phyloP scores from a whole-genome alignment of 768 basidiomycete species.

The Macrocybe gigantea region DNA sequence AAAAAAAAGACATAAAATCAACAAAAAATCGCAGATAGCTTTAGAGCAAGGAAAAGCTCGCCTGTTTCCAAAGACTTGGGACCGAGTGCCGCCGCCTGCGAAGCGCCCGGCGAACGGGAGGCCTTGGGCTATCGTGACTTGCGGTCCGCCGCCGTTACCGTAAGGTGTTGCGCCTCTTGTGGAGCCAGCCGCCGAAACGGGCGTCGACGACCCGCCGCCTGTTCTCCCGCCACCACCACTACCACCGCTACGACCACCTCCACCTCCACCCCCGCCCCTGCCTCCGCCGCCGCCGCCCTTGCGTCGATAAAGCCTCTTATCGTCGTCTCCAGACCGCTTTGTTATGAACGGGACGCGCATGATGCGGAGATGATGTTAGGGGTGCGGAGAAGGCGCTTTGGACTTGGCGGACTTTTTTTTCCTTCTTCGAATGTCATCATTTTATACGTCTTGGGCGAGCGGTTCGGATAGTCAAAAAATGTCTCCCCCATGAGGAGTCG shows the following conservation, averaged over 20 bases:
- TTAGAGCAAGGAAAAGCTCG: conserved; percentile 9
- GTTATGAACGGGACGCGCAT: conserved; percentile 25
- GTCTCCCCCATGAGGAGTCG: too few species aligned
- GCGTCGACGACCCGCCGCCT: background rate
- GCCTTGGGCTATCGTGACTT: conserved; percentile 24
- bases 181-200: conserved; percentile 1
- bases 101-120: conserved; percentile 28
- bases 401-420: too few species aligned
- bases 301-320: conserved; percentile 3
- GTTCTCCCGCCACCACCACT: conserved; percentile 3
- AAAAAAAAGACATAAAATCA: background rate
- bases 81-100: conserved; percentile 36
- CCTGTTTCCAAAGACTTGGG: conserved; percentile 30
- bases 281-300: conserved; percentile 21
- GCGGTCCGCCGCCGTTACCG: conserved; percentile 11
- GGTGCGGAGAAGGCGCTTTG: too few species aligned
- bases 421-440: too few species aligned
- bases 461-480: too few species aligned
- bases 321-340: background rate
- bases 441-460: too few species aligned
- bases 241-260: conserved; percentile 10
- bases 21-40: too few species aligned
- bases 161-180: conserved; percentile 3
- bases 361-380: too few species aligned
- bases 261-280: conserved; percentile 13